Evolutionary conservation across 1,139 yeast genomes (phyloP), one percentile per base, ranked within the genome.

Genomic region (Zhuliangozyma blackwelliae): DNA sequence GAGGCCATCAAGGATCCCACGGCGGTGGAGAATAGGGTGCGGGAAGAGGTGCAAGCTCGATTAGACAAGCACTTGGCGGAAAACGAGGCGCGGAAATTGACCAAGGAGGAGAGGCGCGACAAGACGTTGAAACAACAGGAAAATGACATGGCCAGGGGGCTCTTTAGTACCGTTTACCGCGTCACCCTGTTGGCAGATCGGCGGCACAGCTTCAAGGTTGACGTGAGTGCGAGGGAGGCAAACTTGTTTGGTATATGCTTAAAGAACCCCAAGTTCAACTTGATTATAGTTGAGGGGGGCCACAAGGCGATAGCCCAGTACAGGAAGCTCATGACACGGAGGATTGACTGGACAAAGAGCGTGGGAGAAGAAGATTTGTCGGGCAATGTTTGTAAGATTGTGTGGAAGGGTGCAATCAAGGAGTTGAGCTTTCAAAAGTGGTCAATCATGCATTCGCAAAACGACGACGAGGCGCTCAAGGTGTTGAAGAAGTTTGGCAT

Each of bases 1-100:
- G 95, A 86, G 43, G 87, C 94, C n/a, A 82, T 89, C 33, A 72
- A 75, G 43, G 96, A 92, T 52, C 98, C 98, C 0, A 92, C 98
- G 0, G 78, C 79, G 5, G 82, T 90, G 48, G 98, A 92, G 52
- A 68, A 71, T 55, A 61, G 70, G 38, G 97, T 94, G 0, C 68
- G 77, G 34, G 60, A 65, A 29, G 94, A 90, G 44, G 84, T 88
- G 8, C 79, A 73, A 29, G 75, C 76, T 32, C 67, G 99, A 22
- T 63, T 65, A 25, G 49, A 62, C n/a, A 62, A 64, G 33, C 99
- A 92, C 58, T 67, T 76, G 45, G 62, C 63, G 28, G 72, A 60
- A 25, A 92, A 92, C 55, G 72, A 72, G 37, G 75, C 65, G 2
- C 66, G 97, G 22, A 79, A 77, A 49, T 59, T 83, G 29, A 72